Evolutionary conservation across 495 filamentous ascomycete species (phyloP).

Genomic region (Penicillium arizonense): DNA sequence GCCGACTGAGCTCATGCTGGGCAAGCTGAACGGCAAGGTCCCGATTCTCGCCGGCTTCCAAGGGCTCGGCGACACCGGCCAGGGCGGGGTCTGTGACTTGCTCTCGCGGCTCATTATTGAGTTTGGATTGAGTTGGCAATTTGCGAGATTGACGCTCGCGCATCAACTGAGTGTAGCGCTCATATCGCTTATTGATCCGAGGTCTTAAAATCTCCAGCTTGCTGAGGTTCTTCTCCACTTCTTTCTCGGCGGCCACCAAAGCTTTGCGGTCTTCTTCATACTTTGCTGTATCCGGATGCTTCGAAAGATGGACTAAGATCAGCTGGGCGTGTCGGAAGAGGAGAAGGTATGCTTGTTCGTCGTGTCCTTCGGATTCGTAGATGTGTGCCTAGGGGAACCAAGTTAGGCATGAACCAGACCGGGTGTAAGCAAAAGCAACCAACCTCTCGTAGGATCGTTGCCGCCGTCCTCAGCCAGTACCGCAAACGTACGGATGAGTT

Average conservation of each 20-base stretch:
- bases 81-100: conserved; percentile 37
- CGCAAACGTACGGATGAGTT: conserved; percentile 68
- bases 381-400: conserved; percentile 58
- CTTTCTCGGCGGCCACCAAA: conserved; percentile 48
- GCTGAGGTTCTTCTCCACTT: conserved; percentile 51
- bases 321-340: conserved; percentile 79
- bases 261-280: conserved; percentile 46
- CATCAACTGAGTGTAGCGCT: conserved; percentile 57
- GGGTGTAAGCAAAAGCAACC: conserved; percentile 10
- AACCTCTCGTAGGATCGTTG: conserved; percentile 78
- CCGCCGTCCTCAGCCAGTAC: conserved; percentile 80
- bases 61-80: conserved; percentile 41
- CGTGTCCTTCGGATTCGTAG: conserved; percentile 81
- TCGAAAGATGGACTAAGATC: conserved; percentile 57
- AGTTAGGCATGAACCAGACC: neutral
- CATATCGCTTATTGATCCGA: conserved; percentile 62
- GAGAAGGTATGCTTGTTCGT: conserved; percentile 83
- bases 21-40: conserved; percentile 79
- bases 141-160: conserved; percentile 43
- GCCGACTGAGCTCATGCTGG: conserved; percentile 66
- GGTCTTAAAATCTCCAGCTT: conserved; percentile 67
- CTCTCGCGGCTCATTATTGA: conserved; percentile 13
- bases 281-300: conserved; percentile 54
- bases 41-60: conserved; percentile 69
- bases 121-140: conserved; percentile 15